phyloP scores from a whole-genome alignment of 768 basidiomycete genomes.

The Suillus hirtellus region DNA sequence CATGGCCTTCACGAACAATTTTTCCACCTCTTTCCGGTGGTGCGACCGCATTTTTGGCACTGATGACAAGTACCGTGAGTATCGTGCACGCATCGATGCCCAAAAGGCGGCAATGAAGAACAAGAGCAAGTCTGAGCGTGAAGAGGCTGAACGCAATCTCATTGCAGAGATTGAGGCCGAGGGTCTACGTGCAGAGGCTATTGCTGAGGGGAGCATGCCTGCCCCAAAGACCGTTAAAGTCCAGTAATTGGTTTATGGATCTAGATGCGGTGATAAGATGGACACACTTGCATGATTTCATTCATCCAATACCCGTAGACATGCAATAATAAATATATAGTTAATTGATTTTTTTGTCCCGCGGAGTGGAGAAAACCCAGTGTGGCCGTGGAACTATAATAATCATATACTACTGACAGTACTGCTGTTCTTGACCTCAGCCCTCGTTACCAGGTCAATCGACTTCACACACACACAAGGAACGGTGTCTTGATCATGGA shows the following conservation, averaged over 20 bases:
- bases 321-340: conserved; percentile 13
- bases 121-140: conserved; percentile 53
- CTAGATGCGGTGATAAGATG: background rate
- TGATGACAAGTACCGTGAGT: conserved; percentile 84
- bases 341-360: background rate
- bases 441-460: too few relatives aligned
- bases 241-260: conserved; percentile 19
- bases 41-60: conserved; percentile 90
- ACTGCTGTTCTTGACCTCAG: background rate
- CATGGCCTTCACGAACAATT: conserved; percentile 94
- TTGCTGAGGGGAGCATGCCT: conserved; percentile 38
- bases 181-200: conserved; percentile 68
- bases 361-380: background rate
- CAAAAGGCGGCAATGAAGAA: conserved; percentile 58
- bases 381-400: background rate
- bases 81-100: conserved; percentile 64
- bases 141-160: conserved; percentile 58
- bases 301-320: conserved; percentile 14
- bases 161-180: conserved; percentile 73
- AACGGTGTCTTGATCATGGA: background rate
- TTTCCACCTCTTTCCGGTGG: conserved; percentile 92
- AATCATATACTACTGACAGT: background rate
- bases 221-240: conserved; percentile 27
- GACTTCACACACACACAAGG: background rate
- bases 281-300: conserved; percentile 8